Evolutionary conservation across 352 stramenopile species (phyloP).

Genomic region (Phytopythium chamaehyphon): DNA sequence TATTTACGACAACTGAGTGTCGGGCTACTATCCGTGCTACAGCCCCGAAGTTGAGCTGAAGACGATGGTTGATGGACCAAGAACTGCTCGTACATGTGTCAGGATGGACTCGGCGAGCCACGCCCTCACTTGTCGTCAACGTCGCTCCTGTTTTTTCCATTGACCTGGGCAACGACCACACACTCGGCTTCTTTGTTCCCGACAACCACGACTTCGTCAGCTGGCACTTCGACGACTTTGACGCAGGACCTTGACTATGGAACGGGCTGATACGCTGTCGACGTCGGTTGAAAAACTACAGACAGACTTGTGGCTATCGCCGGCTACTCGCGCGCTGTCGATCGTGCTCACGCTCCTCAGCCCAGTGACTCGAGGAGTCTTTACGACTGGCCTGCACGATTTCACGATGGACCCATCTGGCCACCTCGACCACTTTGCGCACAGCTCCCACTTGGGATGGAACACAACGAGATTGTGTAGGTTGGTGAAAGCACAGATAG

Average conservation of each 20-base stretch:
- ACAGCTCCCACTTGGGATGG: conserved; percentile 79
- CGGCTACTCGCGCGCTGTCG: conserved; percentile 74
- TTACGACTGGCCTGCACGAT: conserved; percentile 83
- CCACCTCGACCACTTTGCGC: conserved; percentile 75
- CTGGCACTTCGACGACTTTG: neutral
- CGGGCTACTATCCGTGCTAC: conserved; percentile 75
- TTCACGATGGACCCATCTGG: conserved; percentile 81
- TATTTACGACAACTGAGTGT: conserved; percentile 52
- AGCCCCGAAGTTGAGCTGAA: conserved; percentile 48
- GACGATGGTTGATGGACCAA: conserved; percentile 33
- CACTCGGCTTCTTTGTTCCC: neutral
- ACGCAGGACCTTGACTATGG: conserved; percentile 33
- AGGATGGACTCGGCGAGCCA: conserved; percentile 52
- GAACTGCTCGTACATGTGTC: conserved; percentile 56
- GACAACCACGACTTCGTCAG: neutral
- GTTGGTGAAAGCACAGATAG: neutral
- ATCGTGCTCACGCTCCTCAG: conserved; percentile 88
- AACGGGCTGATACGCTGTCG: conserved; percentile 64
- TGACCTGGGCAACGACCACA: conserved; percentile 6
- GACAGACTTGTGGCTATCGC: conserved; percentile 67
- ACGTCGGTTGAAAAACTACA: conserved; percentile 64
- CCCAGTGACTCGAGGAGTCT: conserved; percentile 81
- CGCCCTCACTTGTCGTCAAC: conserved; percentile 56
- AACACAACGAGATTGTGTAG: conserved; percentile 38
- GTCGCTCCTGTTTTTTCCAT: conserved; percentile 5